Conservation (phyloP, 2,329 filamentous ascomycete species). For the Ophiostoma novo-ulmi region DNA sequence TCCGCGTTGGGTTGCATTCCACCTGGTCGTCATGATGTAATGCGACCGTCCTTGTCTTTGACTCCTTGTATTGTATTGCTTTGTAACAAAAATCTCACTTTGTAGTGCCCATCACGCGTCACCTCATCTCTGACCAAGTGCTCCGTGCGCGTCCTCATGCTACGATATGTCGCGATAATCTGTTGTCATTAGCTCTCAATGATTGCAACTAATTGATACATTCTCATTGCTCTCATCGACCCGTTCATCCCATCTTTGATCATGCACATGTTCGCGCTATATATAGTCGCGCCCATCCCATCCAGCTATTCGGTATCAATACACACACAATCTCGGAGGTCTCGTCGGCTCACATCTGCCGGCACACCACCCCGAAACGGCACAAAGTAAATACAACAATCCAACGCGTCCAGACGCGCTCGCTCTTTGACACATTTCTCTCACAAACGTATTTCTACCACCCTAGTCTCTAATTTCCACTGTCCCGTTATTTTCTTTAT, state of each 20-base stretch:
- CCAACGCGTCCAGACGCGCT: neutral
- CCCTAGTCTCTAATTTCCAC: neutral
- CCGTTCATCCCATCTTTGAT: neutral
- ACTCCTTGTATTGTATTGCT: neutral
- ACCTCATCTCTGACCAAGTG: neutral
- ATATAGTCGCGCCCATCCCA: neutral
- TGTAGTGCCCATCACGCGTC: neutral
- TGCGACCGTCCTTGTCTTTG: neutral
- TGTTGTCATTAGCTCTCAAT: neutral
- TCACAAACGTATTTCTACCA: neutral
- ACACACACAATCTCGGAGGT: too few species aligned
- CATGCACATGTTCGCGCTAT: neutral
- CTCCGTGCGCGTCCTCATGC: neutral
- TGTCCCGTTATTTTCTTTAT: neutral
- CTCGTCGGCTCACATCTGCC: neutral
- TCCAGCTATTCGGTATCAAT: too few species aligned
- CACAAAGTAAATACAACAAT: slow-evolving; percentile 3
- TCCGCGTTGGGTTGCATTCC: slow-evolving; percentile 9
- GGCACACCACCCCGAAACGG: neutral
- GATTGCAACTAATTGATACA: neutral
- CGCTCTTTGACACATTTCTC: neutral
- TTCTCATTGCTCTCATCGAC: neutral
- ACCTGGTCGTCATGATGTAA: neutral
- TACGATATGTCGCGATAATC: neutral
- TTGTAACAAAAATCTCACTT: neutral